Evolutionary conservation across 768 basidiomycete genomes (phyloP).

Genomic region (Tephrocybe rancida): DNA sequence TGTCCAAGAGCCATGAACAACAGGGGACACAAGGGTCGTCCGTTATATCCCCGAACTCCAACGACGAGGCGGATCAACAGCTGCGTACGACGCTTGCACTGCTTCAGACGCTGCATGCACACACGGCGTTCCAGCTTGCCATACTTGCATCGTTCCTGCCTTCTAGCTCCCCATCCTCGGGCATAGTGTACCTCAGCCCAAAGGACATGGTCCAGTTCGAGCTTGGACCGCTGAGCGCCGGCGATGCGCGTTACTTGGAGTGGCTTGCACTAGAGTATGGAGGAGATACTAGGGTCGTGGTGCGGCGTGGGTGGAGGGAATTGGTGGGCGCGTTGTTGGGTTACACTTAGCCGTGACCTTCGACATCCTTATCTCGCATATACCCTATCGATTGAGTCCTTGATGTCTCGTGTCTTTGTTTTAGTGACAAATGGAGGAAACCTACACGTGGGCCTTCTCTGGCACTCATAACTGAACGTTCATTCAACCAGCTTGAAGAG

Average conservation of each 20-base stretch:
- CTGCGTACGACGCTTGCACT: conserved; percentile 56
- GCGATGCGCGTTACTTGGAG: conserved; percentile 76
- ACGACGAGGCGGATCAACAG: conserved; percentile 32
- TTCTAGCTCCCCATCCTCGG: neutral
- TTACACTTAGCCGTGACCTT: conserved; percentile 23
- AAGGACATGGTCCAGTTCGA: conserved; percentile 70
- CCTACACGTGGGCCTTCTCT: too few species aligned
- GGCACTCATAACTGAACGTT: too few species aligned
- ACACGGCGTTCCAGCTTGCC: conserved; percentile 60
- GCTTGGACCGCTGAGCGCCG: conserved; percentile 69
- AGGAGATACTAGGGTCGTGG: conserved; percentile 39
- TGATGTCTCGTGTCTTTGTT: too few species aligned
- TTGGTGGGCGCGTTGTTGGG: conserved; percentile 48
- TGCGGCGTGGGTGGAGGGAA: conserved; percentile 55
- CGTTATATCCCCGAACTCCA: neutral
- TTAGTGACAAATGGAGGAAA: too few species aligned
- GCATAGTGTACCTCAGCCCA: conserved; percentile 50
- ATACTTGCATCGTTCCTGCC: conserved; percentile 40
- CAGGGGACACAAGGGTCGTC: conserved; percentile 1
- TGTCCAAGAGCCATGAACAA: conserved; percentile 8
- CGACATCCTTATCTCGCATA: neutral
- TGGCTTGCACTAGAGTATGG: conserved; percentile 76
- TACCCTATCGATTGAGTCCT: neutral
- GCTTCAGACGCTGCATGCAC: conserved; percentile 69
- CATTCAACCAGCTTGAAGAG: too few species aligned